A percentile compares a stretch with the other conserved stretches of the same genome.
phyloP scores from a whole-genome alignment of 2,329 filamentous ascomycete species.

The Arthrobotrys sphaeroides region DNA sequence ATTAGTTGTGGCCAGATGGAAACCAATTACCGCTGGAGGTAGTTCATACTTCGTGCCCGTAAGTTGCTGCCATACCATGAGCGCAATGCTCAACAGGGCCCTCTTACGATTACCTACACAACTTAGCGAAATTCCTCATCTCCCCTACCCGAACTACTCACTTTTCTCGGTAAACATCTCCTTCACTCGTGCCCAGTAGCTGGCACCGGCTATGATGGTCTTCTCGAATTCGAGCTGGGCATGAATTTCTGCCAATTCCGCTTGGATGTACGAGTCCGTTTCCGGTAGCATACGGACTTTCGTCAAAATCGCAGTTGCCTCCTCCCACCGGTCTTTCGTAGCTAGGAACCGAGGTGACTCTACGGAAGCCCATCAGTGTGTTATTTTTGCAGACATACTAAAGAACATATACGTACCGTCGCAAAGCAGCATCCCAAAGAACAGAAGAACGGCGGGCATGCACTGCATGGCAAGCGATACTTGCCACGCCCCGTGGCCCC shows the following conservation, averaged over 20 bases:
- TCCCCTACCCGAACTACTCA: slow-evolving; percentile 62
- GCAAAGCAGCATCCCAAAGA: slow-evolving; percentile 71
- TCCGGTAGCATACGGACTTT: slow-evolving; percentile 68
- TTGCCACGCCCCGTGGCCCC: slow-evolving; percentile 66
- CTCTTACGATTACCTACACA: slow-evolving; percentile 68
- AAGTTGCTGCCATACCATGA: slow-evolving; percentile 77
- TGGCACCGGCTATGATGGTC: slow-evolving; percentile 65
- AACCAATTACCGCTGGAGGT: slow-evolving; percentile 63
- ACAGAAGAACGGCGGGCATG: slow-evolving; percentile 70
- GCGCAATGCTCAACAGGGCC: slow-evolving; percentile 71
- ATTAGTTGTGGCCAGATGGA: no score
- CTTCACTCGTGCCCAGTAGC: slow-evolving; percentile 68
- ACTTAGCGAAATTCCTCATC: slow-evolving; percentile 56
- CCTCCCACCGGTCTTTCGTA: slow-evolving; percentile 74
- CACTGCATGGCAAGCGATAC: slow-evolving; percentile 73
- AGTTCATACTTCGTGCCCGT: slow-evolving; percentile 64
- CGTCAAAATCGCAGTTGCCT: slow-evolving; percentile 68
- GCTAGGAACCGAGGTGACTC: slow-evolving; percentile 76
- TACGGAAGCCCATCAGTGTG: slow-evolving; percentile 57
- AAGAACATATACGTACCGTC: background rate
- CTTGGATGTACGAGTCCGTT: slow-evolving; percentile 68
- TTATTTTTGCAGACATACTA: background rate
- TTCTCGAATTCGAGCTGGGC: slow-evolving; percentile 72
- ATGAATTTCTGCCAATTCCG: slow-evolving; percentile 71
- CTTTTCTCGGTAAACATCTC: slow-evolving; percentile 70